phyloP scores from a whole-genome alignment of 2,329 filamentous ascomycete species.

The Pseudogymnoascus sp. region DNA sequence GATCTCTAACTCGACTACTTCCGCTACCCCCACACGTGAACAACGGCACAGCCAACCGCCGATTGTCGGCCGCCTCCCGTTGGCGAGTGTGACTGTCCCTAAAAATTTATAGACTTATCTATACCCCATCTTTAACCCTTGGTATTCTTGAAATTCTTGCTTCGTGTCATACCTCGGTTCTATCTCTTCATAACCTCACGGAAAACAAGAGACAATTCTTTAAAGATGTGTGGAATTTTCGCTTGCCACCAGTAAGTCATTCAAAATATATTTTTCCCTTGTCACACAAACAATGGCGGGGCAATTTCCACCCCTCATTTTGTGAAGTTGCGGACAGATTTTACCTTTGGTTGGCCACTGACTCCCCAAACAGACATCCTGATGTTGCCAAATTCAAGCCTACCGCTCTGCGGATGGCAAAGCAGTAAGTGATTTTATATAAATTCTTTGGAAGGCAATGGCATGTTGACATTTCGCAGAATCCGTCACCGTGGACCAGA shows the following conservation, averaged over 20 bases:
- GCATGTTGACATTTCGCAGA: conserved; percentile 38
- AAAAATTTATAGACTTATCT: conserved; percentile 9
- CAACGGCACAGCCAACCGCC: not conserved
- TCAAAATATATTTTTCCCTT: conserved; percentile 14
- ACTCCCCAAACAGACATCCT: conserved; percentile 58
- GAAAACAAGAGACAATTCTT: conserved; percentile 19
- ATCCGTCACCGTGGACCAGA: conserved; percentile 95
- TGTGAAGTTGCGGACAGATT: conserved; percentile 12
- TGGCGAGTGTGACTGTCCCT: conserved; percentile 8
- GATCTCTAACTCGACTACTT: not conserved
- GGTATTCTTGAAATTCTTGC: conserved; percentile 8
- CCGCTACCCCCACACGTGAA: not conserved
- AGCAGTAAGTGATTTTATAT: conserved; percentile 61
- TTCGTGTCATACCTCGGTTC: not conserved
- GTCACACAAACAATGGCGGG: conserved; percentile 30
- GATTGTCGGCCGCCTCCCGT: conserved; percentile 1
- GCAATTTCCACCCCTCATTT: conserved; percentile 27
- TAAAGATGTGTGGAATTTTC: conserved; percentile 93
- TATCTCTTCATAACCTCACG: not conserved
- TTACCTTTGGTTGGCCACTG: not conserved
- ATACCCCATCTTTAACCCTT: conserved; percentile 6
- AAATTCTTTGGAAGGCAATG: not conserved
- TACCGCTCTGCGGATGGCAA: conserved; percentile 83
- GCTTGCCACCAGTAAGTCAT: conserved; percentile 76
- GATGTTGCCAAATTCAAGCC: conserved; percentile 97